Base-by-base conservation (phyloP, 371 early-diverging fungal species). In the Fennellomyces sp. region DNA sequence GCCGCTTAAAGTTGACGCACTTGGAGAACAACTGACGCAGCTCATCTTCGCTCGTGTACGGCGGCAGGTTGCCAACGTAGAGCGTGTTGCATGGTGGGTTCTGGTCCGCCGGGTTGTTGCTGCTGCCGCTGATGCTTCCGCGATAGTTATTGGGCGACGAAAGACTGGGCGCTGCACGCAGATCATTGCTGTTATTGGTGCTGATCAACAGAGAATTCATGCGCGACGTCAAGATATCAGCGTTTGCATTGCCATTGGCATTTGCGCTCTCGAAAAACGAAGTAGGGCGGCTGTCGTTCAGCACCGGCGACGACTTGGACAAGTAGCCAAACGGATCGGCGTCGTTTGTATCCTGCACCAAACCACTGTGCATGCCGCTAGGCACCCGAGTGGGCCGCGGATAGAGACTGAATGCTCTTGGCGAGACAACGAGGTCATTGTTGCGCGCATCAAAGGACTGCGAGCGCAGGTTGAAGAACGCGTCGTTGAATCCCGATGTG, bases 61-160 rank as follows among this genome's bases (percentile, higher is more conserved):
- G 79, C 3, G 96, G 94, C 35, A 97, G 76, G 69, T 96, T 96
- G 35, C 97, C 97, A 17, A 97, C 95, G 67, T 97, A 96, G 21
- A 96, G 81, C 3, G 97, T 96, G 73, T 97, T 97, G 81, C 98
- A 96, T 0, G 97, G 97, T 15, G 96, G 96, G 68, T 97, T 96
- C 69, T 94, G 94, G 74, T 95, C 76, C 6, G 70, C 76, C 25
- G 68, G 70, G 13, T 66, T 73, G 48, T 58, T 52, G 8, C 60
- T 53, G 13, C 68, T 54, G 27, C 49, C 47, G 19, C 49, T 55
- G 8, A 33, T 27, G 66, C 28, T 54, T 64, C 11, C 65, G 4
- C 58, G 61, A n/a, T 54, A 61, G n/a, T 45, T 0, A 27, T 39
- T 59, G 2, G 65, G 65, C 17, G 65, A 59, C 19, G 67, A 58